Evolutionary conservation across 2,329 filamentous ascomycete genomes (phyloP), one percentile per base, ranked within the genome.

Genomic region (Cladophialophora chaetospira): DNA sequence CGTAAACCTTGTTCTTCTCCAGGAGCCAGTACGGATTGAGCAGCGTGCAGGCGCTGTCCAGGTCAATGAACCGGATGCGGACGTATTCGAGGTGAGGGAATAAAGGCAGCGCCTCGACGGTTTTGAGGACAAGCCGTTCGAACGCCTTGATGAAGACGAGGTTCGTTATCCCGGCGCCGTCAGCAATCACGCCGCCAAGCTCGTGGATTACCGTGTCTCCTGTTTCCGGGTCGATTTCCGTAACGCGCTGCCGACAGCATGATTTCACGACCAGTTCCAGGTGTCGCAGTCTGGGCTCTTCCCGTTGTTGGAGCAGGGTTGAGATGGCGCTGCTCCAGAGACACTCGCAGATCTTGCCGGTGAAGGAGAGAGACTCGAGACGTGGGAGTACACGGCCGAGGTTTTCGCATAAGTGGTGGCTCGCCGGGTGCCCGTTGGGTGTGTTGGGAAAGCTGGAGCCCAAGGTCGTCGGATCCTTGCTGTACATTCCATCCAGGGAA

Each of bases 211-310:
- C 23, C 8, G 54, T 47, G 28, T 66, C 61, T 31, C 64, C 64
- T 9, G 63, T 66, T 13, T 58, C 53, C 10, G 57, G 45, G 35
- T 66, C 58, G 19, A 38, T 49, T 35, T 55, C 62, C n/a, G 58
- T 63, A 13, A 65, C 55, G 5, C 64, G 58, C 44, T 63, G 74
- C 3, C 86, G 82, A 65, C 88, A 91, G 69, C 86, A 88, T 60
- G 89, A 89, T 73, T 89, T 89, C 53, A 91, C 85, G 0, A 86
- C 86, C 42, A 91, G 72, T 65, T 91, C 87, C 19, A 91, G 78
- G 1, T 84, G 86, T 70, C 83, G 84, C 42, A 91, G 79, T 13
- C 67, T 69, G 3, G 70, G 68, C 25, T 63, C 55, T 9, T 60
- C 25, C 77, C 13, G 76, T 17, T 72, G 40, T 79, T 71, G 36